Evolutionary conservation across 2,329 filamentous ascomycete genomes (phyloP).

Genomic region (Hypoxylon sp.): DNA sequence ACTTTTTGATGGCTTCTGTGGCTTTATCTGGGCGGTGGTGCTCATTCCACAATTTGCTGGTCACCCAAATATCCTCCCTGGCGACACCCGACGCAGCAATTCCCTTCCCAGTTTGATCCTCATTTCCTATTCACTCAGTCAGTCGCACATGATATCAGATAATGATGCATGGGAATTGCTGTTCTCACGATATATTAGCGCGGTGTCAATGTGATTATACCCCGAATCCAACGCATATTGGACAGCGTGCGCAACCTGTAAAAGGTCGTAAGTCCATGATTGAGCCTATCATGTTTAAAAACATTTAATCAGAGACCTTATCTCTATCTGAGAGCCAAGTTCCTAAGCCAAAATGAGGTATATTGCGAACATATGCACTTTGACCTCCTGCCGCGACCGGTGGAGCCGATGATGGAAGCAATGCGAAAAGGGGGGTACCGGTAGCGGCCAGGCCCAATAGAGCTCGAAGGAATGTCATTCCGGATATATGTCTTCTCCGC

Average conservation of each 20-base stretch:
- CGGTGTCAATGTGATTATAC: conserved; percentile 53
- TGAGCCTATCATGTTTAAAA: not conserved
- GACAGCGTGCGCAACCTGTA: conserved; percentile 51
- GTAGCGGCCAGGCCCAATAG: not conserved
- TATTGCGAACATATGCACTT: conserved; percentile 39
- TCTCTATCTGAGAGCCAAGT: conserved; percentile 52
- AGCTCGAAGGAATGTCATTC: conserved; percentile 20
- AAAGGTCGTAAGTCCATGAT: not conserved
- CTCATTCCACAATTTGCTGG: conserved; percentile 57
- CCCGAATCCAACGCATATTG: conserved; percentile 51
- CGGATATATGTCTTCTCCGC: not conserved
- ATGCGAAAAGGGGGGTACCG: conserved; percentile 11
- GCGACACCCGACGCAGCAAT: conserved; percentile 65
- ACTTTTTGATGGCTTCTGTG: conserved; percentile 62
- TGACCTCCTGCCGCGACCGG: conserved; percentile 15
- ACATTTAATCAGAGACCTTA: conserved; percentile 35
- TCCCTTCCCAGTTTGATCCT: conserved; percentile 62
- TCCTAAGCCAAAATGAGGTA: conserved; percentile 52
- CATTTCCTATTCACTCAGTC: conserved; percentile 56
- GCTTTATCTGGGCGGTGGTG: conserved; percentile 56
- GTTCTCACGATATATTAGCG: conserved; percentile 50
- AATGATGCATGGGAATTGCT: not conserved
- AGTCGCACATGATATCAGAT: not conserved
- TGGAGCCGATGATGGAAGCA: conserved; percentile 10
- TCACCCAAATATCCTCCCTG: conserved; percentile 68